phyloP scores from a whole-genome alignment of 2,329 filamentous ascomycete genomes.

The Ophiostoma himal-ulmi region DNA sequence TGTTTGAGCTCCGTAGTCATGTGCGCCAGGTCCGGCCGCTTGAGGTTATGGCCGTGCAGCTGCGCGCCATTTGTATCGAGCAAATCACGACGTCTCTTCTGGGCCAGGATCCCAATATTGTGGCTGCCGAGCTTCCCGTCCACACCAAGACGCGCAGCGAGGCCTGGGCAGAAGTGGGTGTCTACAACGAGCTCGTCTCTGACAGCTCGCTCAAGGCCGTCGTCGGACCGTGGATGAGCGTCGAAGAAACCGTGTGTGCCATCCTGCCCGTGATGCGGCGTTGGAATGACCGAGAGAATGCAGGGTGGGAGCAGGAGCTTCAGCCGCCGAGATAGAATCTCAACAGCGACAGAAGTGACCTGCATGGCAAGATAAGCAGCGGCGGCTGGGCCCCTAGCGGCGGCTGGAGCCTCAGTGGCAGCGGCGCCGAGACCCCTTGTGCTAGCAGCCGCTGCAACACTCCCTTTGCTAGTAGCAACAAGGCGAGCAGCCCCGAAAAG shows the following conservation, averaged over 20 bases:
- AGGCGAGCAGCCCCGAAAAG: too few species aligned
- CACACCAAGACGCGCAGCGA: constrained; percentile 29
- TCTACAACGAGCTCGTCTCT: constrained; percentile 30
- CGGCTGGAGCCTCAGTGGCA: too few species aligned
- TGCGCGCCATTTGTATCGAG: constrained; percentile 42
- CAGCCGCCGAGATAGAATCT: constrained; percentile 21
- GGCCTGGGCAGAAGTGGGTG: constrained; percentile 33
- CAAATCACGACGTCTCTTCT: constrained; percentile 34
- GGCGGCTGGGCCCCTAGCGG: not conserved
- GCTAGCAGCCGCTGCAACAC: not conserved
- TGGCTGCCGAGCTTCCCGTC: constrained; percentile 30
- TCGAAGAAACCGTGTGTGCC: constrained; percentile 40
- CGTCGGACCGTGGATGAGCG: constrained; percentile 40
- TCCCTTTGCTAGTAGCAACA: not conserved
- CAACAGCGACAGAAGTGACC: not conserved
- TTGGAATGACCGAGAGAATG: constrained; percentile 42
- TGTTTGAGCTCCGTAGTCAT: constrained; percentile 39
- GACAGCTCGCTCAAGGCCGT: constrained; percentile 30
- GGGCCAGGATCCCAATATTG: constrained; percentile 32
- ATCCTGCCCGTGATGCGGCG: constrained; percentile 38
- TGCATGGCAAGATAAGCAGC: not conserved
- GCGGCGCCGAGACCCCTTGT: too few species aligned
- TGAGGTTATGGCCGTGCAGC: constrained; percentile 39
- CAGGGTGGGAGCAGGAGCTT: constrained; percentile 38
- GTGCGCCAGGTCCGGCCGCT: constrained; percentile 35